Evolutionary conservation across 2,329 filamentous ascomycete genomes (phyloP).

Genomic region (Neofusicoccum cordaticola): DNA sequence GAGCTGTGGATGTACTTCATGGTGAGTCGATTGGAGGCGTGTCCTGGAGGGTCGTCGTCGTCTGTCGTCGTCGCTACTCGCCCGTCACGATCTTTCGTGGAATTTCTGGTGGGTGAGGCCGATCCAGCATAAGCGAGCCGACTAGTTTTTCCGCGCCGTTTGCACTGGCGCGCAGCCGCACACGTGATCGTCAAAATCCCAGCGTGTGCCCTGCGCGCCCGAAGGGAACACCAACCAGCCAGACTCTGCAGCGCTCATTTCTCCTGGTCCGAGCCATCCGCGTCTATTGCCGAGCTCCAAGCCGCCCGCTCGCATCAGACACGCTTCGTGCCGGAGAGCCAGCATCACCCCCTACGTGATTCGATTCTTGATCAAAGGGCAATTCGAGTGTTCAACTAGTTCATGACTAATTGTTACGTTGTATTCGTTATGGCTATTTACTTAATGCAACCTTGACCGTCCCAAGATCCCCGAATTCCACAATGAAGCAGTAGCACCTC

Average conservation of each 20-base stretch:
- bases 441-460: too few relatives aligned
- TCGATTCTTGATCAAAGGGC: too few relatives aligned
- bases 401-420: too few relatives aligned
- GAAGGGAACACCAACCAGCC: neutral
- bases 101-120: constrained; percentile 13
- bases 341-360: too few relatives aligned
- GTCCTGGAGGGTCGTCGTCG: constrained; percentile 22
- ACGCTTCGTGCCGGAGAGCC: too few relatives aligned
- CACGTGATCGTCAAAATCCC: constrained; percentile 1
- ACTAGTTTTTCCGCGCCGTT: constrained; percentile 7
- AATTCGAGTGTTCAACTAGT: too few relatives aligned
- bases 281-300: neutral
- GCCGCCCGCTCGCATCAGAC: too few relatives aligned
- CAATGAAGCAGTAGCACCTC: neutral
- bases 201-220: neutral
- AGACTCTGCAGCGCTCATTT: neutral
- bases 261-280: neutral
- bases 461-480: too few relatives aligned
- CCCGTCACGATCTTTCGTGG: constrained; percentile 7
- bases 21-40: constrained; percentile 54
- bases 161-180: neutral
- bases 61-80: constrained; percentile 17
- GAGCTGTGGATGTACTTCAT: constrained; percentile 99
- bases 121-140: constrained; percentile 14
- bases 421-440: too few relatives aligned